A percentile compares a stretch with the other conserved stretches of the same genome.
Conservation (phyloP, 148 eudicot genomes). For the Persicaria maculosa region DNA sequence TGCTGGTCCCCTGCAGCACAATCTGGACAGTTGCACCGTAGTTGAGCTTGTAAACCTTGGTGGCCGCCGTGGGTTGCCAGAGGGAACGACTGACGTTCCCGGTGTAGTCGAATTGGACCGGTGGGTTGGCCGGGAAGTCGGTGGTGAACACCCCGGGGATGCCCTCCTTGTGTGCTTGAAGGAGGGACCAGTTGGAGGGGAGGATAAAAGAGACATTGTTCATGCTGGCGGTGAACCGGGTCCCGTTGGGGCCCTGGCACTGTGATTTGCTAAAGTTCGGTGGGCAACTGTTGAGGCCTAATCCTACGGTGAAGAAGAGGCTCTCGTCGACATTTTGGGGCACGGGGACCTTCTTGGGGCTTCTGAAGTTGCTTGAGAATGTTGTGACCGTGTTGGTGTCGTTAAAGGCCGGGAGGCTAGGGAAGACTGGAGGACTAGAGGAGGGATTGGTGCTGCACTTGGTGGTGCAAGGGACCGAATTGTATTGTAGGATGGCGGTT, state of each 20-base stretch:
- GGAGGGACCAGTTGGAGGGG: constrained; percentile 4
- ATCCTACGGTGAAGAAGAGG: constrained; percentile 11
- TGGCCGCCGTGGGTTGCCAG: constrained; percentile 2
- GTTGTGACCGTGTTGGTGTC: constrained; percentile 1
- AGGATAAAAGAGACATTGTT: constrained; percentile 15
- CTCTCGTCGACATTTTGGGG: neutral
- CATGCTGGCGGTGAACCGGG: constrained; percentile 16
- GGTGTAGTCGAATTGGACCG: constrained; percentile 14
- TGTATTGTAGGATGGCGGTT: constrained; percentile 16
- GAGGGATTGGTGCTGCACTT: neutral
- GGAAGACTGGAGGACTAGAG: constrained; percentile 2
- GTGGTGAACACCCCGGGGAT: neutral
- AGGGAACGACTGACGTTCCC: constrained; percentile 5
- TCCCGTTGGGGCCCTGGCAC: constrained; percentile 15
- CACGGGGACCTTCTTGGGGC: neutral
- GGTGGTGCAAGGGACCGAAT: neutral
- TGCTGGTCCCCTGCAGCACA: constrained; percentile 13
- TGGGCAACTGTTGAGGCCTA: constrained; percentile 11
- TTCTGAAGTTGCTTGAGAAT: constrained; percentile 2
- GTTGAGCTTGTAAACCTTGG: constrained; percentile 9
- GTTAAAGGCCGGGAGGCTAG: constrained; percentile 11
- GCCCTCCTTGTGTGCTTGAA: constrained; percentile 12
- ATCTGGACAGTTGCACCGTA: constrained; percentile 7
- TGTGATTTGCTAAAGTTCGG: neutral
- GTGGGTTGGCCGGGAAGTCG: constrained; percentile 12